Evolutionary conservation across 1,284 basidiomycete species (phyloP), one percentile per base, ranked within the genome.

Genomic region (Kwoniella shivajii): DNA sequence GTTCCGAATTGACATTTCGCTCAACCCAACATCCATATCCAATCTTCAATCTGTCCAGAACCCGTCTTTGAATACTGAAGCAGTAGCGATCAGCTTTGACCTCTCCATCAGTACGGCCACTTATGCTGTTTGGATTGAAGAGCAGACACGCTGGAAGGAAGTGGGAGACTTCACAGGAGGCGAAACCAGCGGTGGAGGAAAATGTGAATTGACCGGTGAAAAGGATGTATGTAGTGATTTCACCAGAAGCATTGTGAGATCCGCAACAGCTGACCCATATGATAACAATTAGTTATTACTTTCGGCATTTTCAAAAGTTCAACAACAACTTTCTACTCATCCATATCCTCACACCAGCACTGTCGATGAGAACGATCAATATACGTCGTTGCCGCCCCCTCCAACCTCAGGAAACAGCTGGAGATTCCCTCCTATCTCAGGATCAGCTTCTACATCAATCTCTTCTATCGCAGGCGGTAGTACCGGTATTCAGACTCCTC

Each of bases 111-210:
- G 33, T 6, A 39, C 34, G 22, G 54, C 34, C 5, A 54, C 33
- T 26, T 59, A 45, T 38, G 38, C 44, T 38, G 22, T 18, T 6
- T 52, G 51, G 50, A 13, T 29, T 33, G 36, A 46, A 6, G 52
- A 24, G 0, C 37, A 41, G 22, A 10, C 37, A 36, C 26, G 4
- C 7, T 73, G 71, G 71, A 42, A 30, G 6, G 42, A 31, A n/a
- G 54, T 60, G 2, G 52, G 38, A 2, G 71, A 73, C 42, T 71
- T 71, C 42, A 70, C 71, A 0, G 65, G 59, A 11, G 69, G 66
- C 1, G 57, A 57, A 6, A 66, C 66, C 16, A 55, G 37, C 3
- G 27, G 13, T 7, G 71, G 69, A 6, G 71, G 71, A 1, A 56
- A 37, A 50, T 60, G 59, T 33, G 67, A 72, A 49, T 34, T 72